Percentiles rank a stretch among this genome's conserved stretches.
Conservation (phyloP, 2,329 filamentous ascomycete genomes). For the Cephalotrichum gorgonifer region DNA sequence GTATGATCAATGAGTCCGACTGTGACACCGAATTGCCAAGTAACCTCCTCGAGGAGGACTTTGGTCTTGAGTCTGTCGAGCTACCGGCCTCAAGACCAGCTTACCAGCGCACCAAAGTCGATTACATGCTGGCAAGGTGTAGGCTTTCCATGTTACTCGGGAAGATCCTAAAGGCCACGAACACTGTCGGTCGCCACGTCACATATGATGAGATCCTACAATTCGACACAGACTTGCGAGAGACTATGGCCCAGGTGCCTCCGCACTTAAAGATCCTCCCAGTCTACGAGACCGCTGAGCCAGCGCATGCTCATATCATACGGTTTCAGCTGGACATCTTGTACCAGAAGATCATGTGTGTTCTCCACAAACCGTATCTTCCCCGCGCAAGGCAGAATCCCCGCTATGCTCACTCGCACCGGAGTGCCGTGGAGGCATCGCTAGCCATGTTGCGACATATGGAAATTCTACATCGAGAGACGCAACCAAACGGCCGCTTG, state of each 20-base stretch:
- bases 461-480: slow-evolving; percentile 63
- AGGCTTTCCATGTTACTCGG: slow-evolving; percentile 59
- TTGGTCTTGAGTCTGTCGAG: slow-evolving; percentile 56
- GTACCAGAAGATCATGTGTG: slow-evolving; percentile 79
- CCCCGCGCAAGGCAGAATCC: slow-evolving; percentile 66
- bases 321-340: slow-evolving; percentile 76
- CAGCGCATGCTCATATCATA: slow-evolving; percentile 76
- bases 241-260: slow-evolving; percentile 58
- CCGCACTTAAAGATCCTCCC: slow-evolving; percentile 68
- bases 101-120: slow-evolving; percentile 64
- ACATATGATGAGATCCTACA: slow-evolving; percentile 56
- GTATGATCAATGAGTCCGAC: slow-evolving; percentile 63
- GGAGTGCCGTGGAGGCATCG: slow-evolving; percentile 76
- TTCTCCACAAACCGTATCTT: slow-evolving; percentile 82
- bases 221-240: slow-evolving; percentile 50
- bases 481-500: slow-evolving; percentile 60
- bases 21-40: slow-evolving; percentile 66
- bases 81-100: slow-evolving; percentile 58
- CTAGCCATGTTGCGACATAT: slow-evolving; percentile 74
- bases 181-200: slow-evolving; percentile 41
- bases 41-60: slow-evolving; percentile 75
- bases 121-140: slow-evolving; percentile 69
- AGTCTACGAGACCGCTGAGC: slow-evolving; percentile 66
- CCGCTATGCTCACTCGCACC: slow-evolving; percentile 74
- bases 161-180: slow-evolving; percentile 57